Conservation (phyloP, 139 green algal species). For the Coelastrella sp. region DNA sequence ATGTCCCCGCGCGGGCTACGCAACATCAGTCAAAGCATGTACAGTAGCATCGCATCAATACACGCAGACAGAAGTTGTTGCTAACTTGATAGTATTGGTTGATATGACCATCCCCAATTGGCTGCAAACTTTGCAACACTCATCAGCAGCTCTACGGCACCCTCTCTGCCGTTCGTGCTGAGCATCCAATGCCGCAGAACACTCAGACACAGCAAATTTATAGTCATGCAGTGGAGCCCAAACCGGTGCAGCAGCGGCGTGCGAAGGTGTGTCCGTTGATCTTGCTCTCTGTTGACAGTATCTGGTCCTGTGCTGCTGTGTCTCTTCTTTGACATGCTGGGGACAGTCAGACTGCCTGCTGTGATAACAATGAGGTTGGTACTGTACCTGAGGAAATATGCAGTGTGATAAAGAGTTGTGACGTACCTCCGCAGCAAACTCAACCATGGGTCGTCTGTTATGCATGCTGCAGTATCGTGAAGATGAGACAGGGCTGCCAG, state of each 20-base stretch:
- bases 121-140: too few relatives aligned
- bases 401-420: too few relatives aligned
- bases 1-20: not conserved
- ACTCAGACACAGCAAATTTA: constrained; percentile 67
- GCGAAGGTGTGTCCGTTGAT: constrained; percentile 55
- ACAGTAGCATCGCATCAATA: not conserved
- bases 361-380: not conserved
- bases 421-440: not conserved
- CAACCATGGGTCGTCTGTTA: not conserved
- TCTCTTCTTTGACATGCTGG: not conserved
- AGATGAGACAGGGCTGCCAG: constrained; percentile 48
- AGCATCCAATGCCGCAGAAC: not conserved
- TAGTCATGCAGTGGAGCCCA: constrained; percentile 71
- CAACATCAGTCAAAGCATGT: not conserved
- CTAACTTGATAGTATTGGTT: not conserved
- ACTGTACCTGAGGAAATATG: too few relatives aligned
- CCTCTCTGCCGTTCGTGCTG: not conserved
- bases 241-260: constrained; percentile 62
- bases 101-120: not conserved
- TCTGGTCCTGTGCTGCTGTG: constrained; percentile 51
- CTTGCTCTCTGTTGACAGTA: not conserved
- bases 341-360: not conserved
- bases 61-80: not conserved
- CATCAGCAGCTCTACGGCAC: too few relatives aligned
- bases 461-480: constrained; percentile 61